phyloP scores from a whole-genome alignment of 257 asterid species.

The Hygrophila difformis region DNA sequence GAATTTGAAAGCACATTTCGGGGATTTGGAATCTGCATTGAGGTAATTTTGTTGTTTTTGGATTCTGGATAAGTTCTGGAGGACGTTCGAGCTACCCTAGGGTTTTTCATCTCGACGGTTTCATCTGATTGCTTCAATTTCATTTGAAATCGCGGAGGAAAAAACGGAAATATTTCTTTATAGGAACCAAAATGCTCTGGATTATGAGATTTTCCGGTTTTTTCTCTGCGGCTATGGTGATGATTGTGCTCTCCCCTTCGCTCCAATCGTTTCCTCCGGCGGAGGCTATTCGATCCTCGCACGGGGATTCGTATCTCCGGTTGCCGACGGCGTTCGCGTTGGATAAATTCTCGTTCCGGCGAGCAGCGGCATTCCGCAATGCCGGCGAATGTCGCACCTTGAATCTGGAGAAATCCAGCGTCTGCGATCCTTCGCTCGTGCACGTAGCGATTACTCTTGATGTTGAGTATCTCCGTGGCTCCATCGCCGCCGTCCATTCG shows the following conservation, averaged over 20 bases:
- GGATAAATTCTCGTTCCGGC: not conserved
- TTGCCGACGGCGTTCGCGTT: slow-evolving; percentile 13
- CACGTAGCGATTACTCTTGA: not conserved
- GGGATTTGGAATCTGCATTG: no score
- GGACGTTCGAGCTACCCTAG: slow-evolving; percentile 20
- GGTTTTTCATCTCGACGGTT: slow-evolving; percentile 32
- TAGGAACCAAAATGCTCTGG: slow-evolving; percentile 60
- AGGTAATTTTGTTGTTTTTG: no score
- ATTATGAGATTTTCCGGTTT: slow-evolving; percentile 60
- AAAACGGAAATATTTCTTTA: slow-evolving; percentile 13
- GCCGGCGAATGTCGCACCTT: not conserved
- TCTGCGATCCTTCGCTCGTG: not conserved
- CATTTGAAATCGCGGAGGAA: slow-evolving; percentile 27
- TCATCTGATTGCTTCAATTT: slow-evolving; percentile 18
- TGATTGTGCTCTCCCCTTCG: slow-evolving; percentile 70
- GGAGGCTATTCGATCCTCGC: slow-evolving; percentile 78
- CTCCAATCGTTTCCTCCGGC: slow-evolving; percentile 88
- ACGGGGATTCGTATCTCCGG: slow-evolving; percentile 32
- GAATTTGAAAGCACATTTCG: no score
- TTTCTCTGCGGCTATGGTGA: slow-evolving; percentile 64
- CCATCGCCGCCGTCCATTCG: not conserved
- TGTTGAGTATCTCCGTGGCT: not conserved
- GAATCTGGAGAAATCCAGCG: not conserved
- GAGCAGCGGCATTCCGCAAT: not conserved
- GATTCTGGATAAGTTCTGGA: not conserved